phyloP scores from a whole-genome alignment of 306 rosid genomes.

The Castanea crenata region DNA sequence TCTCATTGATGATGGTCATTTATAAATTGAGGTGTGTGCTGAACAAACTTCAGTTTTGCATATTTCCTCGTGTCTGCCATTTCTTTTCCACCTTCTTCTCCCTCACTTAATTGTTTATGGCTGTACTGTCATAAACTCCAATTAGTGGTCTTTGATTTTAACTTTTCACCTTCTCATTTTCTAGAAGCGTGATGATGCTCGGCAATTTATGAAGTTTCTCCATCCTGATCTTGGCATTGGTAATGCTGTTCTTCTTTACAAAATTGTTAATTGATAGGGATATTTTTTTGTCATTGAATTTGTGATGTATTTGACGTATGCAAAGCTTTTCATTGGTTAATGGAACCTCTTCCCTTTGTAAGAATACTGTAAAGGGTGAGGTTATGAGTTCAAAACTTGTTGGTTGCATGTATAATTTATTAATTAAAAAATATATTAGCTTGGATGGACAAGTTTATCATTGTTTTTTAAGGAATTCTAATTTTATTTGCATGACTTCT shows the following conservation, averaged over 20 bases:
- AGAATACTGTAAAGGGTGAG: too few species aligned
- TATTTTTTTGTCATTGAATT: slow-evolving; percentile 4
- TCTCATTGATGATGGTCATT: background rate
- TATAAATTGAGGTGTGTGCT: background rate
- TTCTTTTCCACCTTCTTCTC: background rate
- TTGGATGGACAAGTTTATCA: background rate
- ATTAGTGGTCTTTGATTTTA: slow-evolving; percentile 17
- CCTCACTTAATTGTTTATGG: background rate
- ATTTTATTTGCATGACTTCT: slow-evolving; percentile 24
- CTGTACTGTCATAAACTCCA: slow-evolving; percentile 11
- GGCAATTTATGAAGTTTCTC: slow-evolving; percentile 97
- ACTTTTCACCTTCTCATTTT: slow-evolving; percentile 18
- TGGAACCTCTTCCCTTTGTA: too few species aligned
- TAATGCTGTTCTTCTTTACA: slow-evolving; percentile 37
- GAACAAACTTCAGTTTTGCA: background rate
- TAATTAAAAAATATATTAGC: background rate
- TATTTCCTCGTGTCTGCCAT: background rate
- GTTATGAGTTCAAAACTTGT: too few species aligned
- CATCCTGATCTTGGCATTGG: slow-evolving; percentile 99
- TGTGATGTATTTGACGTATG: background rate
- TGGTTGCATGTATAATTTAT: too few species aligned
- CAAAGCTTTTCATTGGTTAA: background rate
- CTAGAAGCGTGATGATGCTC: slow-evolving; percentile 94
- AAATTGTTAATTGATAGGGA: slow-evolving; percentile 3
- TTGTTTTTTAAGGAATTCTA: slow-evolving; percentile 8